phyloP scores from a whole-genome alignment of 345 rosid genomes.

The Eucalyptus regnans region DNA sequence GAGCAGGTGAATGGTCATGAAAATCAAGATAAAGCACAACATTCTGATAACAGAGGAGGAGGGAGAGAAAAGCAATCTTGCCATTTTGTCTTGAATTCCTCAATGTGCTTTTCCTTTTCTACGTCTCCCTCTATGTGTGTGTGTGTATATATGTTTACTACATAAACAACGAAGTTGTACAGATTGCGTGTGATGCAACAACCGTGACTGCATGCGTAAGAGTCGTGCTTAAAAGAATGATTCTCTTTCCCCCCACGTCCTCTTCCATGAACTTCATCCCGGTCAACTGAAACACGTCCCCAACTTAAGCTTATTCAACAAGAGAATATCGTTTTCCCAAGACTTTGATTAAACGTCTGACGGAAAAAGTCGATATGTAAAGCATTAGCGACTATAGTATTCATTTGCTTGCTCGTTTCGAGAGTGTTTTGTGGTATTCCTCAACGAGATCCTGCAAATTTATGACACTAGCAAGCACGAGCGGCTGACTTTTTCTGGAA shows the following conservation, averaged over 20 bases:
- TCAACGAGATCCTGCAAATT: too few species aligned
- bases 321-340: neutral
- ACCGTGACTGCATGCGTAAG: neutral
- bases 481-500: too few species aligned
- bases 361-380: too few species aligned
- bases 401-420: too few species aligned
- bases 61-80: neutral
- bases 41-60: neutral
- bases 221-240: neutral
- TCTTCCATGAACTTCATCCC: neutral
- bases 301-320: neutral
- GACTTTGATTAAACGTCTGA: too few species aligned
- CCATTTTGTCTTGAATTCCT: neutral
- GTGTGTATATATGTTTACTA: neutral
- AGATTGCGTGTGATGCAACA: neutral
- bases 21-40: neutral
- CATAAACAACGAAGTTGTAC: neutral
- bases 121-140: neutral
- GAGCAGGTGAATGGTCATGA: neutral
- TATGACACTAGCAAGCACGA: too few species aligned
- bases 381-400: too few species aligned
- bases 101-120: neutral
- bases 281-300: neutral
- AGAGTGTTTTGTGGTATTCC: too few species aligned
- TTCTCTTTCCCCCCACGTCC: neutral